A percentile compares a stretch with the other conserved stretches of the same genome.
phyloP scores from a whole-genome alignment of 495 filamentous ascomycete species.

The Penicillium ucsense region DNA sequence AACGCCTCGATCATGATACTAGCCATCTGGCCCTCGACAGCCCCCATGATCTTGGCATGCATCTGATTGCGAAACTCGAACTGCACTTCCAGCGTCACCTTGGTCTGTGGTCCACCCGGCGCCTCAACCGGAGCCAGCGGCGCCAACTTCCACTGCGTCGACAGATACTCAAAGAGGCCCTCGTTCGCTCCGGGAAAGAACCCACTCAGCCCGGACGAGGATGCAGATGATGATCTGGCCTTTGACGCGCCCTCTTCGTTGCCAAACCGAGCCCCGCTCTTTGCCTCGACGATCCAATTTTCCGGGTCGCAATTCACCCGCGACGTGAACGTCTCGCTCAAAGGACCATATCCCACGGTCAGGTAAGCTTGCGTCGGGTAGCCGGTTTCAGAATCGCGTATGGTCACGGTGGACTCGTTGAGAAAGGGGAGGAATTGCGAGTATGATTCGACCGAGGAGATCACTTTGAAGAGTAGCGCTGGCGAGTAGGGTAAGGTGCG shows the following conservation, averaged over 20 bases:
- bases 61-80: conserved; percentile 79
- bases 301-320: conserved; percentile 62
- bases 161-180: conserved; percentile 62
- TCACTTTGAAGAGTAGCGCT: conserved; percentile 61
- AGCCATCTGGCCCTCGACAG: conserved; percentile 74
- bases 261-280: conserved; percentile 48
- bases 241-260: conserved; percentile 1
- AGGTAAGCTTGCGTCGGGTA: conserved; percentile 71
- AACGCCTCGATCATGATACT: conserved; percentile 88
- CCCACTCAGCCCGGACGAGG: conserved; percentile 8
- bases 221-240: no score
- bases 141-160: conserved; percentile 66
- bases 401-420: conserved; percentile 58
- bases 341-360: conserved; percentile 70
- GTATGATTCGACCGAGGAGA: conserved; percentile 80
- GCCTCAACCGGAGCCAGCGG: conserved; percentile 26
- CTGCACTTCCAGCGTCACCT: conserved; percentile 63
- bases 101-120: conserved; percentile 39
- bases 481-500: conserved; percentile 74
- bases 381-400: conserved; percentile 36
- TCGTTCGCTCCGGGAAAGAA: conserved; percentile 35
- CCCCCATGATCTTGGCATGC: conserved; percentile 68
- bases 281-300: conserved; percentile 58
- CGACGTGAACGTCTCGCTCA: conserved; percentile 72
- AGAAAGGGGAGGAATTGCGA: conserved; percentile 79